Evolutionary conservation across 768 basidiomycete genomes (phyloP).

Genomic region (Neoboletus subvelutipes): DNA sequence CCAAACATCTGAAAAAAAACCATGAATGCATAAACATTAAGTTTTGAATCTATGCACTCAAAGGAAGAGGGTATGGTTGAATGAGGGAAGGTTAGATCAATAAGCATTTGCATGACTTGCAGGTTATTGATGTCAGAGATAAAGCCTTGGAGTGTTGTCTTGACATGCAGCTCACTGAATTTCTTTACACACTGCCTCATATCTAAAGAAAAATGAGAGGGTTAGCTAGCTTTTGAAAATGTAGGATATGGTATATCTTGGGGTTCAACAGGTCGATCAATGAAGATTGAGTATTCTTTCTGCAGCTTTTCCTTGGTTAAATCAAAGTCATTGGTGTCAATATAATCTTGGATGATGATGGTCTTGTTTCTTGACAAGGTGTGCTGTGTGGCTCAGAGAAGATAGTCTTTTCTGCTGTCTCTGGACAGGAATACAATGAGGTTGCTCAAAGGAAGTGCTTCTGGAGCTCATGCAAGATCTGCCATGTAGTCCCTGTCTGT

Average conservation of each 20-base stretch:
- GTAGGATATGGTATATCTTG: not conserved
- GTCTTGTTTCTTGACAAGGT: not conserved
- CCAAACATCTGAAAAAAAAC: not conserved
- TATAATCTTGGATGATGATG: not conserved
- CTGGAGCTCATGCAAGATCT: not conserved
- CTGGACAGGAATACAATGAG: not conserved
- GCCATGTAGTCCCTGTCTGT: not conserved
- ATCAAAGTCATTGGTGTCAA: not conserved
- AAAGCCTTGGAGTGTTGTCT: not conserved
- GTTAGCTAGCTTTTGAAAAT: not conserved
- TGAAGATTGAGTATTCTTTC: not conserved
- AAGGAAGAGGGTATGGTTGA: not conserved
- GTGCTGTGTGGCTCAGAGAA: not conserved
- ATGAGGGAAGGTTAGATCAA: not conserved
- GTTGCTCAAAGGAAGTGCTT: not conserved
- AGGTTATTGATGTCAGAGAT: not conserved
- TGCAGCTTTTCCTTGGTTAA: not conserved
- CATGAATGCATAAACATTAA: not conserved
- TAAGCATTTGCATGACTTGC: not conserved
- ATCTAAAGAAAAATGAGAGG: not conserved
- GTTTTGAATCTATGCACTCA: not conserved
- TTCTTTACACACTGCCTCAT: not conserved
- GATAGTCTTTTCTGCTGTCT: not conserved
- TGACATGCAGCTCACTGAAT: too few species aligned
- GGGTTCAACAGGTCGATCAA: not conserved